These are phyloP conservation scores for Hippophae rhamnoides DNA, from an alignment of 306 rosid species.

Conservation along the genomic window DNA sequence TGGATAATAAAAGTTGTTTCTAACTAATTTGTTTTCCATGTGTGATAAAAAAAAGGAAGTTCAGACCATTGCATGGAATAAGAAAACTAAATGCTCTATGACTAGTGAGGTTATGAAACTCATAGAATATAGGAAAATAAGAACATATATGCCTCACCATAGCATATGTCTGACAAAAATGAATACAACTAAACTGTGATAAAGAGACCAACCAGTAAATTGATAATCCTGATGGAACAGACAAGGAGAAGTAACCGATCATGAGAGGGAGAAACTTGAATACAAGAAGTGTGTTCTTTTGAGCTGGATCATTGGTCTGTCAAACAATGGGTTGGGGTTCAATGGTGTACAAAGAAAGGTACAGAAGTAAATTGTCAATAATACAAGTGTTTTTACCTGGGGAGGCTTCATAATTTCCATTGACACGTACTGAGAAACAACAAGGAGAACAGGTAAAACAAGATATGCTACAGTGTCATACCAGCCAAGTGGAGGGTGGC, in stretches of 20 bases:
- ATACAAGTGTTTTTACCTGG: constrained; percentile 43
- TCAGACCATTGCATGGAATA: background rate
- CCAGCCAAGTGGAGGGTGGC: constrained; percentile 99
- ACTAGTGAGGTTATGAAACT: background rate
- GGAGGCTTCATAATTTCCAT: constrained; percentile 99
- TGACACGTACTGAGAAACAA: constrained; percentile 72
- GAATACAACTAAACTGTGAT: background rate
- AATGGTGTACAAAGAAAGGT: constrained; percentile 14
- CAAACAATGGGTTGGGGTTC: constrained; percentile 32
- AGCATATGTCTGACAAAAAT: background rate
- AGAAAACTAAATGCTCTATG: background rate
- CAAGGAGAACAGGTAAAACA: constrained; percentile 85
- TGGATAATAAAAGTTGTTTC: background rate
- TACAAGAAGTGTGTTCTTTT: constrained; percentile 78
- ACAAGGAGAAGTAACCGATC: constrained; percentile 96
- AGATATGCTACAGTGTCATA: constrained; percentile 81
- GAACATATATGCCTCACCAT: background rate
- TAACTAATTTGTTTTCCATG: background rate
- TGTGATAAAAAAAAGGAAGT: background rate
- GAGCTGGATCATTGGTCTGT: constrained; percentile 89
- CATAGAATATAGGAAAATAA: background rate
- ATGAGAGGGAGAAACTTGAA: constrained; percentile 98
- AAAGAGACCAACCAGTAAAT: constrained; percentile 89
- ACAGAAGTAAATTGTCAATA: constrained; percentile 10
- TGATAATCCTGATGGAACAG: constrained; percentile 95